Conservation (phyloP, 139 green algal genomes). For the Mesostigma viride region DNA sequence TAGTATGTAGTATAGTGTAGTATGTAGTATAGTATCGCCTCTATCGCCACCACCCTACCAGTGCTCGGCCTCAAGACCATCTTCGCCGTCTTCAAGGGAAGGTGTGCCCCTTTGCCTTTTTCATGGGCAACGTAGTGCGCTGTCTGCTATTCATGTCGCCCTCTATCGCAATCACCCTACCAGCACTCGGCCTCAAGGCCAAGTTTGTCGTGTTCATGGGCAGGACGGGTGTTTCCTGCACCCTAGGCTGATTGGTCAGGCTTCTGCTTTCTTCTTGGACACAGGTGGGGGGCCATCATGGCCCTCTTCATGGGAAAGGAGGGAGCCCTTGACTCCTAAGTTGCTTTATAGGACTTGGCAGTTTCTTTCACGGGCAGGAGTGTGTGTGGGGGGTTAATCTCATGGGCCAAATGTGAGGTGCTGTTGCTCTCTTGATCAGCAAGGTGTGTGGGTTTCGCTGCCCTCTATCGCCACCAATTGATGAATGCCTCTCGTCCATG, state of each 20-base stretch:
- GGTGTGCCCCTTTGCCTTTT: too few species aligned
- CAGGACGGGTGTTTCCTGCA: too few species aligned
- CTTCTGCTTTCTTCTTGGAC: too few species aligned
- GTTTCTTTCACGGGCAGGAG: too few species aligned
- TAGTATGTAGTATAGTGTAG: too few species aligned
- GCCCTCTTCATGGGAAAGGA: too few species aligned
- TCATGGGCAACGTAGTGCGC: conserved; percentile 75
- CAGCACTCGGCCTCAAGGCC: conserved; percentile 57
- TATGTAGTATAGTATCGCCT: too few species aligned
- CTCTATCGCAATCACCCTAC: background rate
- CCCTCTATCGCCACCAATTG: background rate
- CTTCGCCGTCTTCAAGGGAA: conserved; percentile 94
- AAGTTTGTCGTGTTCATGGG: conserved; percentile 93
- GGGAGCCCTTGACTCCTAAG: too few species aligned
- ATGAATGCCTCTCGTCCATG: background rate
- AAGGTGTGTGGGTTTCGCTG: background rate
- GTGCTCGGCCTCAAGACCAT: conserved; percentile 64
- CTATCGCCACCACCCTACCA: background rate
- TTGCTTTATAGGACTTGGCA: too few species aligned
- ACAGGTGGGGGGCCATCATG: too few species aligned
- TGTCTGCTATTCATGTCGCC: background rate
- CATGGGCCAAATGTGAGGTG: background rate
- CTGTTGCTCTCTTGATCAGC: background rate
- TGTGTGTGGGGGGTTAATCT: background rate
- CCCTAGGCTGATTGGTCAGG: too few species aligned